Base-by-base conservation (phyloP, 139 green algal genomes). In the Chlorokybus atmophyticus region DNA sequence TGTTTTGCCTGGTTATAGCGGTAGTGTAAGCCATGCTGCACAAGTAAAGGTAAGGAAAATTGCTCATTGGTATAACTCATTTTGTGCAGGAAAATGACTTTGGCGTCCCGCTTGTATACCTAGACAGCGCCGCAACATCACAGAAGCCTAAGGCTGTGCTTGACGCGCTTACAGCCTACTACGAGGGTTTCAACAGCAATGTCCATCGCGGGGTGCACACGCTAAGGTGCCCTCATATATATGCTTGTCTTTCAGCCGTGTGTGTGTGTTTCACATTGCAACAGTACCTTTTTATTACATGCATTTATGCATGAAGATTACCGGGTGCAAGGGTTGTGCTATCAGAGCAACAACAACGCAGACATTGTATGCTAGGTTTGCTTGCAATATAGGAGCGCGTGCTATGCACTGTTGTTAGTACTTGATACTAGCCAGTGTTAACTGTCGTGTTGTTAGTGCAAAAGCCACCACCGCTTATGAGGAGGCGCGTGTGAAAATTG, bases 81-180 rank as follows among this genome's bases (percentile, higher is more conserved):
- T 44, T 44, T 23, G 14, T 57, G 55, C 61, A 70, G 52, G 61
- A 70, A 29, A 40, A 67, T 3, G 23, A 68, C 57, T n/a, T n/a
- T n/a, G 85, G 78, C 32, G 79, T 67, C 47, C 84, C 73, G 17
- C 67, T 99, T 21, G 81, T 98, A 1, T 99, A 98, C 73, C 68
- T 99, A 19, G 92, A 99, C 80, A 95, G 86, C 52, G 90, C 83
- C 8, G 92, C 92, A 2, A 98, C 92, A 2, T 92, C 79, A 2
- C 92, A 99, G 54, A 98, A 99, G 77, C 90, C 86, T 6, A 21
- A 17, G 27, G 28, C 55, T 6, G 73, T 80, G 8, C 62, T 95
- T 6, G 49, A 77, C 0, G 77, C 74, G 0, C 73, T 96, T 60
- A 42, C 76, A 1, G n/a, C 66, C 0, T 96, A 93, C 71, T 95